Evolutionary conservation across 352 stramenopile genomes (phyloP), one percentile per base, ranked within the genome.

Genomic region (Phytophthora palmivora): DNA sequence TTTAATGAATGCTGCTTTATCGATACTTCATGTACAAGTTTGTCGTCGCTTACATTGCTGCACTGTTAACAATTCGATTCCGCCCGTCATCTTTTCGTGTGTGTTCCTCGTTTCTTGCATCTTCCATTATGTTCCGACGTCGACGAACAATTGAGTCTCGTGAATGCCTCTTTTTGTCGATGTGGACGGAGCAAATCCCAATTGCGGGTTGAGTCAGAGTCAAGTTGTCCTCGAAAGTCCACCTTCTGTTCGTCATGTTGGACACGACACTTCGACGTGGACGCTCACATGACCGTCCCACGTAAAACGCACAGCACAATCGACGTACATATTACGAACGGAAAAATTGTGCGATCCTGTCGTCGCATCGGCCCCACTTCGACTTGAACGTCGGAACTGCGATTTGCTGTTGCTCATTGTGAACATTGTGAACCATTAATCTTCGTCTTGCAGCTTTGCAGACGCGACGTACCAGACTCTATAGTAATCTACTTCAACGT

Each of bases 401-500:
- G 58, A 66, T 55, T 59, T 64, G 46, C 42, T 51, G 42, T 34
- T 52, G 51, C 44, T 58, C 24, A 52, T 47, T 28, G 24, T 28
- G 24, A 28, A 28, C 24, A 28, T 33, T 38, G 38, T 39, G 21
- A 41, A 30, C 37, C 19, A 42, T 55, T 65, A 41, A 54, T 58
- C 48, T 48, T 28, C 9, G 42, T 18, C 30, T 42, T 53, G 30
- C 45, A 42, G n/a, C 44, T 39, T 50, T 54, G 24, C 43, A 57
- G 34, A 67, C 51, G 38, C 37, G 52, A 48, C 60, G 44, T 22
- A 54, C 24, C 54, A 50, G 41, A 56, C 47, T 70, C 61, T 70
- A 70, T 70, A 55, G 10, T 18, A 44, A 55, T 43, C 37, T 58
- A 64, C 41, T 59, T 62, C 47, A 70, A 61, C 50, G 45, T 55